phyloP scores from a whole-genome alignment of 2,329 filamentous ascomycete species.

The Alternaria sp. region DNA sequence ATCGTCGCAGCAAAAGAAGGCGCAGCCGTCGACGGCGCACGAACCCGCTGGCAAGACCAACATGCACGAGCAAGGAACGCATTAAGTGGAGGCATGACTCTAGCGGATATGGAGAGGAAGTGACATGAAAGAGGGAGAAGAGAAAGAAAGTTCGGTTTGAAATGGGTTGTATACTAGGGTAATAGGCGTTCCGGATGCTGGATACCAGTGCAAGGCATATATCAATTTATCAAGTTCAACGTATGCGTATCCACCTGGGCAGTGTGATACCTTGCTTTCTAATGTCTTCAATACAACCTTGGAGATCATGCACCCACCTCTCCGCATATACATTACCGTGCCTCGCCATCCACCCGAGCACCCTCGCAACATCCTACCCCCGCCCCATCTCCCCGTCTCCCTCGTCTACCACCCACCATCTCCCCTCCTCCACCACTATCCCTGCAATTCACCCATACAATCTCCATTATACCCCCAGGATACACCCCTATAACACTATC shows the following conservation, averaged over 20 bases:
- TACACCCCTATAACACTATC: conserved; percentile 3
- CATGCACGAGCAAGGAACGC: conserved; percentile 27
- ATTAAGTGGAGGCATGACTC: conserved; percentile 16
- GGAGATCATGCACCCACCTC: no score
- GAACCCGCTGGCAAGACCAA: conserved; percentile 44
- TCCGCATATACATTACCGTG: not conserved
- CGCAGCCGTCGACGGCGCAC: conserved; percentile 39
- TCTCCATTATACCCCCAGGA: not conserved
- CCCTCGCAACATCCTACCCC: not conserved
- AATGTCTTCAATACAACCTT: not conserved
- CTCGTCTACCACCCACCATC: not conserved
- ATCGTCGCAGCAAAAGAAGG: conserved; percentile 42
- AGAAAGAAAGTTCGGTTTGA: no score
- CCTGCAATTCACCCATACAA: not conserved
- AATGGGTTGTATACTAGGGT: not conserved
- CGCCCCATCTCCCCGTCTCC: not conserved
- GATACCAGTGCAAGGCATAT: not conserved
- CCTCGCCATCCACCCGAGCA: not conserved
- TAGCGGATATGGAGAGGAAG: conserved; percentile 4
- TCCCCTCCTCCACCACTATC: not conserved
- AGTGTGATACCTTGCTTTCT: no score
- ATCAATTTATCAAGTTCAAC: no score
- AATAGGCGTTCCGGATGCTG: not conserved
- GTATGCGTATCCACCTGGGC: no score
- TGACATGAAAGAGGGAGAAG: not conserved